phyloP scores from a whole-genome alignment of 495 filamentous ascomycete genomes.

The Xylaria curta region DNA sequence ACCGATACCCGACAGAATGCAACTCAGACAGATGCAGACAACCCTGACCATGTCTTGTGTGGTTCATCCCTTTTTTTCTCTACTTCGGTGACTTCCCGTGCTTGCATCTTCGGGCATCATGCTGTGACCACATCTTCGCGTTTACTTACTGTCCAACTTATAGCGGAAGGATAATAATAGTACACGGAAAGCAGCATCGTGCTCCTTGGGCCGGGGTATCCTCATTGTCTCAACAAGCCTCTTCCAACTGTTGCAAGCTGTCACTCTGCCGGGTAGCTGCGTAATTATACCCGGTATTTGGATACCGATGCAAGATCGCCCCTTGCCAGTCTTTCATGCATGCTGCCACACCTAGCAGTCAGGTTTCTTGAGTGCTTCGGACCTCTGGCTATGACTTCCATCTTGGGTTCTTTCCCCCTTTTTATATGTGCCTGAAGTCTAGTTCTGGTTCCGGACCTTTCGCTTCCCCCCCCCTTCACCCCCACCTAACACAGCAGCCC shows the following conservation, averaged over 20 bases:
- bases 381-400: not conserved
- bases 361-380: not conserved
- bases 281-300: slow-evolving; percentile 26
- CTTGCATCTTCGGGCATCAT: slow-evolving; percentile 15
- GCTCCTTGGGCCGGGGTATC: not conserved
- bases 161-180: not conserved
- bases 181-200: not conserved
- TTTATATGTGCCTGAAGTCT: not conserved
- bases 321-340: not conserved
- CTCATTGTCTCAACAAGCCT: not conserved
- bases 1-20: slow-evolving; percentile 19
- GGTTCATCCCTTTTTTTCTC: slow-evolving; percentile 1
- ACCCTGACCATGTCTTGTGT: slow-evolving; percentile 23
- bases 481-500: slow-evolving; percentile 11
- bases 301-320: slow-evolving; percentile 15
- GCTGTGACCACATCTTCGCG: not conserved
- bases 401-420: not conserved
- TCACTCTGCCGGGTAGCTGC: not conserved
- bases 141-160: not conserved
- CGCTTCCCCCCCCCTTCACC: not conserved
- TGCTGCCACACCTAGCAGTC: slow-evolving; percentile 19
- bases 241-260: not conserved
- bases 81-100: slow-evolving; percentile 8
- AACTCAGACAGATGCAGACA: slow-evolving; percentile 23
- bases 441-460: not conserved